These are phyloP conservation scores for apple (Malus domestica) DNA, from an alignment of 306 rosid genomes.

Conservation along the genomic window ASM211411v1 NC_041797.1:5633501-5634000, in stretches of 20 bases:
- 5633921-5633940: conserved; percentile 27
- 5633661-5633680: background rate
- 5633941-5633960: conserved; percentile 24
- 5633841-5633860: background rate
- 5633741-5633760: conserved; percentile 2
- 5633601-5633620: too few species aligned
- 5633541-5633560: too few species aligned
- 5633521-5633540: too few species aligned
- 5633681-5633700: background rate
- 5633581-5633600: too few species aligned
- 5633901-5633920: background rate
- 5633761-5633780: background rate
- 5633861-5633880: background rate
- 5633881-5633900: background rate
- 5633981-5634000: background rate
- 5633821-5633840: background rate
- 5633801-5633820: conserved; percentile 10
- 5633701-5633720: background rate
- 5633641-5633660: too few species aligned
- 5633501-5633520: too few species aligned
- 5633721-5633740: background rate
- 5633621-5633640: too few species aligned
- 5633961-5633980: conserved; percentile 39
- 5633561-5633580: too few species aligned
- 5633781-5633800: background rate